phyloP scores from a whole-genome alignment of 2,329 filamentous ascomycete species.

The Cercospora zeina region DNA sequence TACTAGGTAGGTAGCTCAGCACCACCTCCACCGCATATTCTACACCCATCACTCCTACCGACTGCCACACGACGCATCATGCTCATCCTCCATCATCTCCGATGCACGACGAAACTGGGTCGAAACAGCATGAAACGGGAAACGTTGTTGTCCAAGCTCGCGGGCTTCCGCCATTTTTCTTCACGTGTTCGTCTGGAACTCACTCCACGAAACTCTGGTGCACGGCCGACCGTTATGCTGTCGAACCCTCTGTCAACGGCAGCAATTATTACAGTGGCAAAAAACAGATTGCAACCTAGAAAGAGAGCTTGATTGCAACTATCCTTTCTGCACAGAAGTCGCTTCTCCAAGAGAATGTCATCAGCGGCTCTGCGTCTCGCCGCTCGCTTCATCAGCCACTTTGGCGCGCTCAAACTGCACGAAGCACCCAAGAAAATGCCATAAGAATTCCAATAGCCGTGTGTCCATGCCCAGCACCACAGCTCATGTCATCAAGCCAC shows the following conservation, averaged over 20 bases:
- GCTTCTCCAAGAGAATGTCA: background rate
- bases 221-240: background rate
- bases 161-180: background rate
- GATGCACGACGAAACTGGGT: background rate
- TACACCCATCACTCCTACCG: background rate
- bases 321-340: background rate
- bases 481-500: background rate
- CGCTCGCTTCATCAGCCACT: background rate
- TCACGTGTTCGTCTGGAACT: background rate
- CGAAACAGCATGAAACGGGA: background rate
- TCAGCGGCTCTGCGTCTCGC: background rate
- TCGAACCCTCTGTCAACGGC: background rate
- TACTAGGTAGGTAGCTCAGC: background rate
- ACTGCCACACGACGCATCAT: background rate
- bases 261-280: background rate
- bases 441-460: background rate
- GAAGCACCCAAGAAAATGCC: background rate
- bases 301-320: background rate
- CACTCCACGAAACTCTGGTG: background rate
- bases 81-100: background rate
- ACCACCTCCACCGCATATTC: background rate
- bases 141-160: conserved; percentile 1
- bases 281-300: background rate
- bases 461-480: background rate
- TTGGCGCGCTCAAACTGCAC: background rate